These are phyloP conservation scores for Corynespora cassiicola DNA, from an alignment of 2,329 filamentous ascomycete genomes.

Conservation along the genomic window DNA sequence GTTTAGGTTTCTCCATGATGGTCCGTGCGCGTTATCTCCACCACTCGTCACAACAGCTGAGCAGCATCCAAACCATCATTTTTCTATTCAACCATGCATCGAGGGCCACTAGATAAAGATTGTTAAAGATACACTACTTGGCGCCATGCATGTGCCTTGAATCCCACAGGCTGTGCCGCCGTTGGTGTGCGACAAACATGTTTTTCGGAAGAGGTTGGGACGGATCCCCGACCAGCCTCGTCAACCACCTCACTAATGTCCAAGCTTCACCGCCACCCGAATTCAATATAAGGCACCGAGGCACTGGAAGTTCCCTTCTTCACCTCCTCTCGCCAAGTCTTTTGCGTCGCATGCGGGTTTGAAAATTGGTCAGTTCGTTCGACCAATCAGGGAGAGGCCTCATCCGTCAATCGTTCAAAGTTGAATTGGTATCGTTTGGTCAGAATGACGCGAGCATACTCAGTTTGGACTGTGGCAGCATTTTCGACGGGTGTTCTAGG, in stretches of 20 bases:
- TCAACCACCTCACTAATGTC: conserved; percentile 26
- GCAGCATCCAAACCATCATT: no score
- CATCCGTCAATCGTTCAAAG: conserved; percentile 6
- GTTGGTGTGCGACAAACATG: conserved; percentile 32
- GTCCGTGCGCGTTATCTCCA: no score
- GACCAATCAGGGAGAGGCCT: conserved; percentile 20
- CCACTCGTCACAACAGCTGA: no score
- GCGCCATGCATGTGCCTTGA: conserved; percentile 22
- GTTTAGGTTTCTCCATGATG: no score
- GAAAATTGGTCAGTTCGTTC: neutral
- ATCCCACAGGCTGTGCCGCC: conserved; percentile 16
- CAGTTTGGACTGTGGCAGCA: conserved; percentile 22
- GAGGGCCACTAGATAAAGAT: conserved; percentile 15
- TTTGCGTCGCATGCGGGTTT: conserved; percentile 1
- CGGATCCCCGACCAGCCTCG: conserved; percentile 22
- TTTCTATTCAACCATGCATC: conserved; percentile 11
- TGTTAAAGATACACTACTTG: conserved; percentile 17
- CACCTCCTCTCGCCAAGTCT: conserved; percentile 11
- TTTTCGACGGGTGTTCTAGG: conserved; percentile 22
- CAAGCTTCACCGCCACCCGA: conserved; percentile 9
- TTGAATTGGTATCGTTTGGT: no score
- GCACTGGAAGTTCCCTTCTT: conserved; percentile 14
- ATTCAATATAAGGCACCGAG: conserved; percentile 16
- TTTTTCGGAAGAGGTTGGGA: conserved; percentile 30
- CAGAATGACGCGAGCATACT: conserved; percentile 23